These are phyloP conservation scores for Saccharomycopsis hybrid DNA, from an alignment of 1,139 yeast genomes.

Conservation along the genomic window DNA sequence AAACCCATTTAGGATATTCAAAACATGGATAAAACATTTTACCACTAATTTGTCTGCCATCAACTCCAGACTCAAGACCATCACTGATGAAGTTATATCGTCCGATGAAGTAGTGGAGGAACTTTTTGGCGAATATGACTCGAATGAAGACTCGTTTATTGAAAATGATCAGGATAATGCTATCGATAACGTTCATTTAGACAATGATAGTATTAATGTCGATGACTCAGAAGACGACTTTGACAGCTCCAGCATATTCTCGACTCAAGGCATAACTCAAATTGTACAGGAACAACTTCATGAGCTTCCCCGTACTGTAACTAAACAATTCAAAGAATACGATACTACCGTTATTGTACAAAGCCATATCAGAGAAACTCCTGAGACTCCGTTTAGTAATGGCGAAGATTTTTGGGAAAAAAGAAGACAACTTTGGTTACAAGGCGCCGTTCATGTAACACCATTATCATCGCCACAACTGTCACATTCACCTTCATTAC, in stretches of 20 bases:
- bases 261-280: too few relatives aligned
- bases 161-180: neutral
- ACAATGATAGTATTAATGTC: too few relatives aligned
- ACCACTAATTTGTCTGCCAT: neutral
- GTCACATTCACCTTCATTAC: too few relatives aligned
- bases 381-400: constrained; percentile 29
- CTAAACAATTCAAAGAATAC: constrained; percentile 5
- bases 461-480: too few relatives aligned
- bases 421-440: constrained; percentile 54
- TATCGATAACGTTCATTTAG: neutral
- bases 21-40: neutral
- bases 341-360: neutral
- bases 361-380: constrained; percentile 4
- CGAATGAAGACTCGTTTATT: neutral
- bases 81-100: neutral
- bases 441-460: constrained; percentile 25
- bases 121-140: constrained; percentile 1
- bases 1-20: neutral
- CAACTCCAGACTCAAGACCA: neutral
- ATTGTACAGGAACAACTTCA: too few relatives aligned
- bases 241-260: neutral
- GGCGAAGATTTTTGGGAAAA: constrained; percentile 56
- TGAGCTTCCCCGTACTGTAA: constrained; percentile 3
- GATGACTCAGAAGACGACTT: neutral
- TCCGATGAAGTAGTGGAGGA: constrained; percentile 6